Evolutionary conservation across 164 flowering plant species (phyloP).

Genomic region (Dillenia suffruticosa): DNA sequence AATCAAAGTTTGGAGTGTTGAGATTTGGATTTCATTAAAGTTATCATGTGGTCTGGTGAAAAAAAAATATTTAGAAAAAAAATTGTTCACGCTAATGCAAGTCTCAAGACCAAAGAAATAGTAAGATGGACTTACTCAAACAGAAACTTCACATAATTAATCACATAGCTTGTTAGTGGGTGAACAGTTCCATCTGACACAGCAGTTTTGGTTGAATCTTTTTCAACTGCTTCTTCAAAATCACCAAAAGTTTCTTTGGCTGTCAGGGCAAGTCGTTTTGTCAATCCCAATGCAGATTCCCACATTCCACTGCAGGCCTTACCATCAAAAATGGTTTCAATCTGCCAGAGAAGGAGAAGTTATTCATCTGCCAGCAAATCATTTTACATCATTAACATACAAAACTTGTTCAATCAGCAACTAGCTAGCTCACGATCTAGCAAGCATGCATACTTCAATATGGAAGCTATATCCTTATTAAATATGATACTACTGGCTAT

Average conservation of each 20-base stretch:
- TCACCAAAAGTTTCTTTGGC: conserved; percentile 18
- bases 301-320: conserved; percentile 75
- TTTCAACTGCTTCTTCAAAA: conserved; percentile 20
- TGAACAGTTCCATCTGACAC: conserved; percentile 23
- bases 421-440: too few relatives aligned
- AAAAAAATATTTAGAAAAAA: too few relatives aligned
- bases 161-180: conserved; percentile 27
- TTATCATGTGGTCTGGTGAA: too few relatives aligned
- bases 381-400: too few relatives aligned
- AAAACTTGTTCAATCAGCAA: too few relatives aligned
- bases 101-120: not conserved
- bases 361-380: too few relatives aligned
- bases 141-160: conserved; percentile 22
- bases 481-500: too few relatives aligned
- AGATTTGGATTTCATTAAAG: too few relatives aligned
- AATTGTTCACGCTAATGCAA: too few relatives aligned
- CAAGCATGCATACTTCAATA: too few relatives aligned
- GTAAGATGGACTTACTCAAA: conserved; percentile 27
- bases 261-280: conserved; percentile 31
- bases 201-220: conserved; percentile 15
- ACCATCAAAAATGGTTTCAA: conserved; percentile 60
- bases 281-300: conserved; percentile 68
- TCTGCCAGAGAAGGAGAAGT: conserved; percentile 26
- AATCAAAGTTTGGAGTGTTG: too few relatives aligned
- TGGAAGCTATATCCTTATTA: too few relatives aligned